Evolutionary conservation across 805 yeast species (phyloP).

Genomic region (Candida nemodendra): DNA sequence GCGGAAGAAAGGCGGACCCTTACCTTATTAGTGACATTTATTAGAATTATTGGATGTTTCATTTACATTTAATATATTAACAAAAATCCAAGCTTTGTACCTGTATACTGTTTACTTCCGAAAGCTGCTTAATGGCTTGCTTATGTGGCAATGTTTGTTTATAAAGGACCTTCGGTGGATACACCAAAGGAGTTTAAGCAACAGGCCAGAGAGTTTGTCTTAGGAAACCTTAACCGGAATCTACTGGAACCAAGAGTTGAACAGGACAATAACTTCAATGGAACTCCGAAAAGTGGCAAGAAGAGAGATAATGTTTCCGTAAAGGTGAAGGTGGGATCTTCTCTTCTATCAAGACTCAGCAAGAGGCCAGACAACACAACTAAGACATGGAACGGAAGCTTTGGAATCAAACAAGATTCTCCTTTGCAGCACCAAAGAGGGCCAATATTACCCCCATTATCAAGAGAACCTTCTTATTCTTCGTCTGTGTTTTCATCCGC

Average conservation of each 20-base stretch:
- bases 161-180: conserved; percentile 15
- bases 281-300: conserved; percentile 4
- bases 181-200: conserved; percentile 27
- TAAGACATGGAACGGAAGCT: background rate
- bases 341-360: conserved; percentile 11
- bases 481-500: conserved; percentile 12
- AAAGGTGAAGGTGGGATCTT: conserved; percentile 11
- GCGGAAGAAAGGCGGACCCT: too few relatives aligned
- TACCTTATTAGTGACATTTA: too few relatives aligned
- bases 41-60: conserved; percentile 1
- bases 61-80: conserved; percentile 1
- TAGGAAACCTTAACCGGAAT: conserved; percentile 16
- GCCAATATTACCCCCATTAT: conserved; percentile 4
- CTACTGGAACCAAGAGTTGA: background rate
- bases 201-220: conserved; percentile 26
- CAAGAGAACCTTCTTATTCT: conserved; percentile 8
- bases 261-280: background rate
- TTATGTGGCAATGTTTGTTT: conserved; percentile 13
- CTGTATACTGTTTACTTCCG: background rate
- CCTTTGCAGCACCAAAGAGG: background rate
- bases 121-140: background rate
- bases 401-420: background rate
- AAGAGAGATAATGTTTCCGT: conserved; percentile 10
- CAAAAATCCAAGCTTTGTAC: too few relatives aligned
- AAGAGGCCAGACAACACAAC: conserved; percentile 1